Conservation (phyloP, 805 yeast genomes). For the Kodamaea fukazawae region DNA sequence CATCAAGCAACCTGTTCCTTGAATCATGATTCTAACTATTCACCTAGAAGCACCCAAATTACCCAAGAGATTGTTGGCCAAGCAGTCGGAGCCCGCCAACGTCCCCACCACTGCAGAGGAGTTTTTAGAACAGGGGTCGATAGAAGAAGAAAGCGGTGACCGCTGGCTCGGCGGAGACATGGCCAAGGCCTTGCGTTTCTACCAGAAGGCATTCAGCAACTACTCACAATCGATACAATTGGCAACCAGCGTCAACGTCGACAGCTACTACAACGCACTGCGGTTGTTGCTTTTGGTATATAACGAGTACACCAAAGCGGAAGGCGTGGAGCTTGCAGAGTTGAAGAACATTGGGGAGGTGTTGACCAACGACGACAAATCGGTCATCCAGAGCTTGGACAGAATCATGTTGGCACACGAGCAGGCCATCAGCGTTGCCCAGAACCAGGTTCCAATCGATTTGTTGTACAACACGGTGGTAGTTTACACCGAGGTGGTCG, state of each 20-base stretch:
- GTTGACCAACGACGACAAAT: conserved; percentile 19
- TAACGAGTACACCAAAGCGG: conserved; percentile 46
- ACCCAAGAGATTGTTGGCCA: conserved; percentile 15
- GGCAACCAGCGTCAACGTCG: conserved; percentile 24
- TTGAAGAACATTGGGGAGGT: conserved; percentile 35
- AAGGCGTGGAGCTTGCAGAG: conserved; percentile 37
- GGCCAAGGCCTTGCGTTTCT: conserved; percentile 62
- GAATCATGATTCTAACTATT: not conserved
- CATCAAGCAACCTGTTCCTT: not conserved
- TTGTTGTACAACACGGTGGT: conserved; percentile 46
- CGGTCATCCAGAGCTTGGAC: conserved; percentile 40
- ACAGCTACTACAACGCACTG: conserved; percentile 57
- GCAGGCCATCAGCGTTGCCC: conserved; percentile 26
- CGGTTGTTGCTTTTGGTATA: conserved; percentile 60
- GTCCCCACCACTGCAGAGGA: conserved; percentile 49
- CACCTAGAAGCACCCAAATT: conserved; percentile 16
- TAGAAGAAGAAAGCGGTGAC: conserved; percentile 73
- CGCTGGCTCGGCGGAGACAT: conserved; percentile 68
- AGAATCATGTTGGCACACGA: conserved; percentile 40
- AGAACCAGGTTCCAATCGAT: conserved; percentile 34
- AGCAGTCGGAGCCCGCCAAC: conserved; percentile 1
- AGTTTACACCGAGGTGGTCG: conserved; percentile 43
- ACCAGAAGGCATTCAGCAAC: conserved; percentile 51
- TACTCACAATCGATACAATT: conserved; percentile 39
- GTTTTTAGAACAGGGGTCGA: conserved; percentile 52